Evolutionary conservation across 2,329 filamentous ascomycete species (phyloP), one percentile per base, ranked within the genome.

Genomic region (Dothidotthia symphoricarpi): DNA sequence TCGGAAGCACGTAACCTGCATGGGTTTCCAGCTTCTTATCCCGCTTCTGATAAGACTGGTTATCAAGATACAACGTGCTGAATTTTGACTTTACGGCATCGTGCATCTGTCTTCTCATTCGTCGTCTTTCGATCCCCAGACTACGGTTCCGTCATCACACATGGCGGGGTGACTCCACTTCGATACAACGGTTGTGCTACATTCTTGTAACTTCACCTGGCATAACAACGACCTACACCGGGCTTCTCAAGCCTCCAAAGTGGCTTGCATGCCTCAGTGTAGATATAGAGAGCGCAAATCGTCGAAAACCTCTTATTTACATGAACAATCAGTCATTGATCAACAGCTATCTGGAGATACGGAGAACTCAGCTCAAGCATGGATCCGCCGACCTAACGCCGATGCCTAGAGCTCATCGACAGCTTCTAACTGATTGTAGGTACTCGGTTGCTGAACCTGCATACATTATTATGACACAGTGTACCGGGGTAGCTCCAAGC

Each of bases 401-500:
- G 31, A 45, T 44, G 39, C 36, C 31, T 31, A 26, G 24, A 35
- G 39, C 31, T 43, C 29, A 7, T 34, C 26, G 31, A 40, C 31
- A 38, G 2, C 22, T 28, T 14, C 47, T 59, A 57, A 37, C 58
- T 49, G 34, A 41, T 57, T 58, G 36, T 28, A 39, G 52, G 41
- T 36, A 53, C 29, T 34, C 24, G 19, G 30, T 16, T 41, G 39
- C 47, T 39, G 43, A 45, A 46, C 32, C 13, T 62, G 53, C 59
- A 58, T 48, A 47, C 31, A 28, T 22, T 9, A 9, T 22, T 22
- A 22, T 9, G 37, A 45, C 41, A 48, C 37, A 31, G 44, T 43
- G 41, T 24, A 49, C 51, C 41, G 38, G 55, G 58, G 51, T 54
- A 63, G 55, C 54, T 63, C 40, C 32, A 40, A 55, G 49, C 51